Percentiles rank a stretch among this genome's conserved stretches.
Conservation (phyloP, 2,329 filamentous ascomycete species). For the Daldinia eschscholtzii region DNA sequence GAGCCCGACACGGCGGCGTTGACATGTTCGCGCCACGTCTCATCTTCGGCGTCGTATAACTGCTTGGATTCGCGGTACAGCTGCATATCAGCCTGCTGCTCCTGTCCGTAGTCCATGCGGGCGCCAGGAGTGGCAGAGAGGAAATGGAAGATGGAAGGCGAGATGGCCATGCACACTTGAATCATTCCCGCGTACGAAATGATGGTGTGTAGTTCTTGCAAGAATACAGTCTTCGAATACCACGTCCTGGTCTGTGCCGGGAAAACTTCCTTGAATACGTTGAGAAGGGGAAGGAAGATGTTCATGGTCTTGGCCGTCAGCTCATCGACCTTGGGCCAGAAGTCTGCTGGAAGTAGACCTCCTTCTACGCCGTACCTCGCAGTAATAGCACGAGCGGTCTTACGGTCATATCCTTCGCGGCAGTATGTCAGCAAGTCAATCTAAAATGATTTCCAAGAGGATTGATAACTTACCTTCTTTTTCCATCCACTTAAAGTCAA, state of each 20-base stretch:
- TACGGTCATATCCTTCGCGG: slow-evolving; percentile 54
- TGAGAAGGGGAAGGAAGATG: slow-evolving; percentile 56
- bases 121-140: slow-evolving; percentile 51
- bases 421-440: slow-evolving; percentile 4
- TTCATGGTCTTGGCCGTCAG: slow-evolving; percentile 51
- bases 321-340: slow-evolving; percentile 56
- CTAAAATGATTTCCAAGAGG: not conserved
- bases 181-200: slow-evolving; percentile 50
- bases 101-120: slow-evolving; percentile 48
- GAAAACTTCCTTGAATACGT: slow-evolving; percentile 48
- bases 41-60: slow-evolving; percentile 37
- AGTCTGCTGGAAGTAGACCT: slow-evolving; percentile 49
- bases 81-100: slow-evolving; percentile 44
- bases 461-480: slow-evolving; percentile 52
- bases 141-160: slow-evolving; percentile 49
- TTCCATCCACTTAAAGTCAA: slow-evolving; percentile 51
- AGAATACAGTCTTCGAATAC: slow-evolving; percentile 36
- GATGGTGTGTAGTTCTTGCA: slow-evolving; percentile 48
- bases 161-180: slow-evolving; percentile 50
- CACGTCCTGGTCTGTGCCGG: not conserved
- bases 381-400: slow-evolving; percentile 50
- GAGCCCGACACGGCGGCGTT: not conserved
- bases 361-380: slow-evolving; percentile 48
- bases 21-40: slow-evolving; percentile 8
- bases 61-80: slow-evolving; percentile 46